phyloP scores from a whole-genome alignment of 805 yeast species.

The Cephaloascus albidus region DNA sequence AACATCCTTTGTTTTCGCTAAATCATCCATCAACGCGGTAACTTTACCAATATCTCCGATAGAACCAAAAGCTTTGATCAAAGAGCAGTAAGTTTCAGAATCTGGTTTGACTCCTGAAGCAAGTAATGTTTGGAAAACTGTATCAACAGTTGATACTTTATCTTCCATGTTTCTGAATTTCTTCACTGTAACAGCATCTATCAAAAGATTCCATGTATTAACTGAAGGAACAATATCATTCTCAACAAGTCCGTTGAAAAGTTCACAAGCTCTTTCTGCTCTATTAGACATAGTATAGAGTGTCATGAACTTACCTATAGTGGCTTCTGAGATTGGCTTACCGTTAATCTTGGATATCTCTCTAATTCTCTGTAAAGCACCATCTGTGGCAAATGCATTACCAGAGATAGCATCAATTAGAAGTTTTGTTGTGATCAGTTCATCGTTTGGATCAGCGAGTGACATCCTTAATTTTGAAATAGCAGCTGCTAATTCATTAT shows the following conservation, averaged over 20 bases:
- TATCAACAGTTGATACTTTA: constrained; percentile 13
- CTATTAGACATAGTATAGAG: constrained; percentile 27
- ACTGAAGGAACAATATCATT: constrained; percentile 30
- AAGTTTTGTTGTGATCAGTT: constrained; percentile 8
- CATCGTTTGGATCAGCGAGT: constrained; percentile 28
- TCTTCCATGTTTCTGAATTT: constrained; percentile 13
- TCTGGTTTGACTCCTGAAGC: constrained; percentile 25
- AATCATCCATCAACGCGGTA: constrained; percentile 19
- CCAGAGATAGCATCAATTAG: constrained; percentile 12
- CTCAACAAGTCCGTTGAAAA: constrained; percentile 41
- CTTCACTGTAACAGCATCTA: constrained; percentile 34
- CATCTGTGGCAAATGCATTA: constrained; percentile 10
- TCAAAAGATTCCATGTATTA: constrained; percentile 50
- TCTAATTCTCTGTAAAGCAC: constrained; percentile 15
- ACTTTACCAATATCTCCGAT: constrained; percentile 32
- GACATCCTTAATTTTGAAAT: constrained; percentile 8
- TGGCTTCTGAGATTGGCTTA: constrained; percentile 25
- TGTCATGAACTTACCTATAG: constrained; percentile 35
- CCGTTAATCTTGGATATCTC: constrained; percentile 14
- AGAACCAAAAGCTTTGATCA: constrained; percentile 38
- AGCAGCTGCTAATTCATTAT: constrained; percentile 4
- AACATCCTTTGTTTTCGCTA: constrained; percentile 19
- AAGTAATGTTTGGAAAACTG: constrained; percentile 19
- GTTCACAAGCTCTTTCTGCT: constrained; percentile 25
- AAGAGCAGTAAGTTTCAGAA: constrained; percentile 35